Base-by-base conservation (phyloP, 192 early-diverging fungal species). In the Coemansia sp. region DNA sequence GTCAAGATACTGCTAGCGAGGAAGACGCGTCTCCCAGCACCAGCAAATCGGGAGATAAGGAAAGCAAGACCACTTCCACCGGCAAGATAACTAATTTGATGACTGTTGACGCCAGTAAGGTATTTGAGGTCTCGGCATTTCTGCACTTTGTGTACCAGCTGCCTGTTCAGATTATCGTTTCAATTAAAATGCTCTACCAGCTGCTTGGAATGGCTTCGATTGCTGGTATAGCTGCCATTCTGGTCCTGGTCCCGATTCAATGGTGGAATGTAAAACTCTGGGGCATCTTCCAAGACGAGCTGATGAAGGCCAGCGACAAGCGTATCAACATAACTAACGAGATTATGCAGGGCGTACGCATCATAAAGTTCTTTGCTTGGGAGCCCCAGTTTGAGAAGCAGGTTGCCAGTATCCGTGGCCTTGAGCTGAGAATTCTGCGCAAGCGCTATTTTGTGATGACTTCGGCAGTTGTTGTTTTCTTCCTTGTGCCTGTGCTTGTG, bases 351-450 rank as follows among this genome's bases (percentile, higher is more conserved):
- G 92, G 89, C 30, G 93, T 97, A 41, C 81, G 92, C 34, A 89
- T 97, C 43, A 86, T 97, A 48, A 97, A 97, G 58, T 85, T 95
- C 53, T 89, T 89, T 71, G 86, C 81, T 15, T 91, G 89, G 89
- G 87, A 88, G 65, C 55, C 68, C 11, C 79, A 81, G 53, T 90
- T 96, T 60, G 69, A 82, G 53, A 72, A 79, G 17, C 79, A 85
- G 48, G 77, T 95, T 9, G 80, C 80, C 7, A 57, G 55, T 3
- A 76, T 84, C 10, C 79, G 87, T 35, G 78, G 78, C 19, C 67
- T 59, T 28, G 86, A 91, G 64, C 54, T 89, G 28, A 46, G 60
- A 15, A 75, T 80, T 5, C 74, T 84, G 43, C 61, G 61, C 18
- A 46, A 48, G 49, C 60, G 60, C 15, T 72, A 64, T 22, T 33